Base-by-base conservation (phyloP, 73 alveolate species). In the Symbiodinium natans region DNA sequence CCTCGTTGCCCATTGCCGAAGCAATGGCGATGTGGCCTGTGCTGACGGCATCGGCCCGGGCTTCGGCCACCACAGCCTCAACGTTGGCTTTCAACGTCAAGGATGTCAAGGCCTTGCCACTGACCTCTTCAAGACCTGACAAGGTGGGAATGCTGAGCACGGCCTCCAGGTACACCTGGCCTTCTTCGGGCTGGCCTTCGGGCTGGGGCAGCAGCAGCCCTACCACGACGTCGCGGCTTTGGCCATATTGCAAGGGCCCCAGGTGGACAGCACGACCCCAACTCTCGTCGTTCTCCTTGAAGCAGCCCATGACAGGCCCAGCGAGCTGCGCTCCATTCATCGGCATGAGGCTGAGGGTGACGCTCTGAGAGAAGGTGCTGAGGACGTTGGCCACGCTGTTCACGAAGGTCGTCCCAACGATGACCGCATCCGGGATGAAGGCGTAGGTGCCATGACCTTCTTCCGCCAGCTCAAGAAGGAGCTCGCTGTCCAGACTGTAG, bases 381-480 rank as follows among this genome's bases (percentile, higher is more conserved):
- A 21, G 36, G 39, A n/a, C 82, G 17, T 68, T 68, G 39, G 82
- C 82, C 10, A 68, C 82, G 9, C 39, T n/a, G 36, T 68, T n/a
- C 39, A 68, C 82, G 33, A 68, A 68, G 82, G 39, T 27, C 39
- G 82, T 68, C 36, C 82, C 82, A 21, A 68, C 39, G 82, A 68
- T 68, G 39, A 27, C 36, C 82, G 82, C 82, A 68, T 68, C 82
- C 36, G 82, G 82, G 36, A 68, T 68, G 82, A 68, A 68, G 82
- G 82, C 82, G 82, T 27, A 68, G 31, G 82, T 68, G 82, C 82
- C 82, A 27, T n/a, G 39, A 21, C 82, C 82, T n/a, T n/a, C 82
- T n/a, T 21, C 36, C 36, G 82, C 82, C 39, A 68, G 82, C 36
- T 68, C 82, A 21, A 68, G 31, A 6, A 68, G 33, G 82, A 68